Evolutionary conservation across 306 rosid genomes (phyloP), one percentile per base, ranked within the genome.

Genomic region (Cercis canadensis): DNA sequence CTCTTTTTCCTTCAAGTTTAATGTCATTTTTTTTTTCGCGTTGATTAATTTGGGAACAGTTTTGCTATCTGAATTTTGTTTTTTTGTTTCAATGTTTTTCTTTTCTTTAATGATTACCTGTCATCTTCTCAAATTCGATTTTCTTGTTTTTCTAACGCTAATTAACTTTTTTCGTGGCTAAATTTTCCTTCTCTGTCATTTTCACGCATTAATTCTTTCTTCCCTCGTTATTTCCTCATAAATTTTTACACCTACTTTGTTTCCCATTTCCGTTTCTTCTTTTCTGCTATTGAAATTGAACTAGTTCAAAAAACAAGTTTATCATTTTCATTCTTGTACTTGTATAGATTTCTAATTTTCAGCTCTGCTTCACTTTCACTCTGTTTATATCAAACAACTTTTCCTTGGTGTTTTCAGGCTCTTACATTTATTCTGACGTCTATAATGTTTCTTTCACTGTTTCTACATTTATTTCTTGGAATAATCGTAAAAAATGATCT

Each of bases 201-300:
- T 83, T 69, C 79, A 31, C 32, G 69, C 62, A 75, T 31, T 17
- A 46, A 50, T 81, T 70, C 19, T 62, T 32, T 73, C 19, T 74
- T 65, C 47, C 49, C 21, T 45, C 6, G 9, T 49, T 37, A 12
- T 16, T 62, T 62, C 18, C 44, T 7, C 10, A 11, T 8, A 11
- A 4, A 11, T 5, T 10, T 34, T 18, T 41, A 40, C 3, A 14
- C n/a, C 32, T 31, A 40, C 18, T 29, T 32, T 64, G 24, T 8
- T 24, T 29, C 3, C 3, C 18, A 43, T 14, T 46, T 52, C 33
- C 8, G 4, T 6, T 14, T 17, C 18, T 49, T 9, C 10, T 49
- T 3, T 31, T 18, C 5, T 7, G 21, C 17, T 32, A 12, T 64
- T 77, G 46, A 24, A 24, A 24, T 24, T 24, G 29, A 49, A 56